phyloP scores from a whole-genome alignment of 2,329 filamentous ascomycete species.

The Zymoseptoria brevis region DNA sequence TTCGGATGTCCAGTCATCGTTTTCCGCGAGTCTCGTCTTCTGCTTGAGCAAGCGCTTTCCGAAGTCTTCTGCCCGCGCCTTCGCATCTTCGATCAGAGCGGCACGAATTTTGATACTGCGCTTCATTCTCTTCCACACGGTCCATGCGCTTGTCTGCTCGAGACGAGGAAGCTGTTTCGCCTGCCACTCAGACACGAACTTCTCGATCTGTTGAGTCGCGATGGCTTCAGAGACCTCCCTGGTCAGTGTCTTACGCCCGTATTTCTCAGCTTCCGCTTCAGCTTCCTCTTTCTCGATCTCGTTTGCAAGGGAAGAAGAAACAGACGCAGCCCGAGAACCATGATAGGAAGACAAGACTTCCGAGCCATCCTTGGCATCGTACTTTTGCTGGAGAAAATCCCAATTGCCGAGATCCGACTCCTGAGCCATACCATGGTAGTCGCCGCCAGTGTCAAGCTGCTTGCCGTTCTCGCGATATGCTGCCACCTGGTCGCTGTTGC shows the following conservation, averaged over 20 bases:
- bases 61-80: slow-evolving; percentile 36
- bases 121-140: slow-evolving; percentile 54
- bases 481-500: slow-evolving; percentile 6
- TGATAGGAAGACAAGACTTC: not conserved
- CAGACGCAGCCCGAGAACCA: slow-evolving; percentile 1
- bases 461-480: slow-evolving; percentile 24
- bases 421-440: slow-evolving; percentile 5
- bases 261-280: slow-evolving; percentile 41
- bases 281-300: slow-evolving; percentile 37
- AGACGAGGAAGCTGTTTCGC: slow-evolving; percentile 49
- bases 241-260: slow-evolving; percentile 3
- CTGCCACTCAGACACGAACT: slow-evolving; percentile 50
- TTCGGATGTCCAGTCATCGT: slow-evolving; percentile 46
- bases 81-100: slow-evolving; percentile 39
- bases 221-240: slow-evolving; percentile 43
- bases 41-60: slow-evolving; percentile 50
- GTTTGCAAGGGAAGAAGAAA: slow-evolving; percentile 12
- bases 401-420: not conserved
- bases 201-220: slow-evolving; percentile 48
- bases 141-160: slow-evolving; percentile 50
- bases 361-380: slow-evolving; percentile 23
- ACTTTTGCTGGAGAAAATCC: slow-evolving; percentile 4
- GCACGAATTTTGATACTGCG: slow-evolving; percentile 33
- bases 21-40: slow-evolving; percentile 43
- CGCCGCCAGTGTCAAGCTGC: slow-evolving; percentile 12